phyloP scores from a whole-genome alignment of 2,329 filamentous ascomycete genomes.

The Colletotrichum sp. region DNA sequence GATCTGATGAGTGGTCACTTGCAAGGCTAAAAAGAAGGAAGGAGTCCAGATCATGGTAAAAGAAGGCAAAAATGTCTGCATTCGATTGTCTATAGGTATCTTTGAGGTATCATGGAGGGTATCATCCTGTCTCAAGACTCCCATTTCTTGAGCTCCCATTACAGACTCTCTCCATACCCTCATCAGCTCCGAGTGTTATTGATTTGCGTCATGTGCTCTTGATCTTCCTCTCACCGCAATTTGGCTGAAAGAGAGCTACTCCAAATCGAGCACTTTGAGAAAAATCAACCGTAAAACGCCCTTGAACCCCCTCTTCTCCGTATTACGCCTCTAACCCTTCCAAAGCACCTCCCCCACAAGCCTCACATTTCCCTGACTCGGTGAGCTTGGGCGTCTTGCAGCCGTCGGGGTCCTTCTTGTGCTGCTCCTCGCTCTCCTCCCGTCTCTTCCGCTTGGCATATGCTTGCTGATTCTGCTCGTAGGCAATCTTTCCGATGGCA shows the following conservation, averaged over 20 bases:
- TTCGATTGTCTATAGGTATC: too few species aligned
- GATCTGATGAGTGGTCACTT: neutral
- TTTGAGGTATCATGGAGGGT: neutral
- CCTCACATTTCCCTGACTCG: neutral
- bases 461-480: neutral
- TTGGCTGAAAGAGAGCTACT: neutral
- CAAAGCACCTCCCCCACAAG: neutral
- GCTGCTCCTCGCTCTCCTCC: neutral
- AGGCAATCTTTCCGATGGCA: neutral
- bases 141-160: neutral
- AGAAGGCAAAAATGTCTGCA: neutral
- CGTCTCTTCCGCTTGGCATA: neutral
- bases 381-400: neutral
- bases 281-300: neutral
- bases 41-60: neutral
- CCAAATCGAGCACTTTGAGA: neutral
- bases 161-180: neutral
- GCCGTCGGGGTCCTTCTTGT: neutral
- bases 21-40: neutral
- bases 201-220: neutral
- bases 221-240: neutral
- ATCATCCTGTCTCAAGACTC: neutral
- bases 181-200: neutral
- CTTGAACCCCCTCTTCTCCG: neutral
- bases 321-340: neutral